phyloP scores from a whole-genome alignment of 2,329 filamentous ascomycete genomes.

The Verticillium alfalfae region DNA sequence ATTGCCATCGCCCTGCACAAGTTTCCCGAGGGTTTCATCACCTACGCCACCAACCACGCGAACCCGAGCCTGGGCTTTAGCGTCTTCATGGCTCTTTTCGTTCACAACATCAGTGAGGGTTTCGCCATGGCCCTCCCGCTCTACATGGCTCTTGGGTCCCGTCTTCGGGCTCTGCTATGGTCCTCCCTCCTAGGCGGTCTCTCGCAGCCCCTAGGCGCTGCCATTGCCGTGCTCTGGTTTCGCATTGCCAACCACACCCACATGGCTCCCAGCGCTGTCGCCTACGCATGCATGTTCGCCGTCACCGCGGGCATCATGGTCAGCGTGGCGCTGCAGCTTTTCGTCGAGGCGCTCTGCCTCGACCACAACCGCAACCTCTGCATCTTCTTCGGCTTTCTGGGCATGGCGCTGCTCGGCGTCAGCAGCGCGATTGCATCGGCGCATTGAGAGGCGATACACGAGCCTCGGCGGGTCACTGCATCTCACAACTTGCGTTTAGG shows the following conservation, averaged over 20 bases:
- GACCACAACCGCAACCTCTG: constrained; percentile 75
- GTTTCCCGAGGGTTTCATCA: constrained; percentile 82
- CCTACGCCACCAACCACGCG: constrained; percentile 94
- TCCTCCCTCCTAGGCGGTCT: constrained; percentile 78
- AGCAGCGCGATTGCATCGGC: constrained; percentile 56
- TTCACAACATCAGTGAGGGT: constrained; percentile 97
- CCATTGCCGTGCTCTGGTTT: constrained; percentile 81
- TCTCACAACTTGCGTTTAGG: not conserved
- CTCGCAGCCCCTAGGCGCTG: constrained; percentile 82
- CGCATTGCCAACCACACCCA: constrained; percentile 54
- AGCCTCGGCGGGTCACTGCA: not conserved
- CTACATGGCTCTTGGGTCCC: constrained; percentile 82
- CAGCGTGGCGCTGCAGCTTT: constrained; percentile 82
- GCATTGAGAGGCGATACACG: not conserved
- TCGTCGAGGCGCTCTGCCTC: constrained; percentile 77
- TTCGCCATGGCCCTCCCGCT: constrained; percentile 90
- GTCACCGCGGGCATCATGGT: constrained; percentile 92
- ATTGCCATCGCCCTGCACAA: constrained; percentile 96
- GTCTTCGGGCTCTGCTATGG: constrained; percentile 78
- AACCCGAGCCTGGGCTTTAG: constrained; percentile 83
- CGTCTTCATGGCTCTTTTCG: constrained; percentile 92
- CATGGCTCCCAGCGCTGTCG: constrained; percentile 45
- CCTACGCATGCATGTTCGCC: constrained; percentile 80
- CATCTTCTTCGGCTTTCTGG: constrained; percentile 74
- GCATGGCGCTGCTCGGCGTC: constrained; percentile 82